Evolutionary conservation across 306 rosid genomes (phyloP).

Genomic region (Ziziphus jujuba): DNA sequence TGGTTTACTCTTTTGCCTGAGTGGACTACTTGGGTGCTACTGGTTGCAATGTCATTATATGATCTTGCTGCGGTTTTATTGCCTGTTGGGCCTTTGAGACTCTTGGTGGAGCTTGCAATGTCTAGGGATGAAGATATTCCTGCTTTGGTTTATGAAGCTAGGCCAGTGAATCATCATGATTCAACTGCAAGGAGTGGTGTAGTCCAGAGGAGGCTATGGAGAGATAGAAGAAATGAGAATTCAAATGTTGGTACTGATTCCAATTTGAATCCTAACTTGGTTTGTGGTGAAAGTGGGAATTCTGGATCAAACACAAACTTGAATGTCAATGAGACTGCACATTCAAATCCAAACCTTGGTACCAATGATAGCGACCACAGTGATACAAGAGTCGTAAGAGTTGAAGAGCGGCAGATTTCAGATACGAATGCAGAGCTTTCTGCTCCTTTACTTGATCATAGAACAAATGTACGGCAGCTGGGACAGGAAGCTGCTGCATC

Average conservation of each 20-base stretch:
- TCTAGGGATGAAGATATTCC: conserved; percentile 95
- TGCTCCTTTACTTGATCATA: conserved; percentile 53
- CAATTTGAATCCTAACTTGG: conserved; percentile 22
- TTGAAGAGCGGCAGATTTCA: conserved; percentile 60
- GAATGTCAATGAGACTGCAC: conserved; percentile 11
- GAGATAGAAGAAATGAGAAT: conserved; percentile 54
- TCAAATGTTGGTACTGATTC: conserved; percentile 22
- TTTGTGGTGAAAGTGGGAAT: conserved; percentile 27
- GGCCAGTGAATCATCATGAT: conserved; percentile 59
- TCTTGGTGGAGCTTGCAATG: conserved; percentile 88
- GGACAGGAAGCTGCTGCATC: conserved; percentile 32
- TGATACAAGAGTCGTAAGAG: conserved; percentile 28
- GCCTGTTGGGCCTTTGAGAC: conserved; percentile 82
- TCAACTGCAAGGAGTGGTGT: conserved; percentile 31
- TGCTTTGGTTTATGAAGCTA: conserved; percentile 91
- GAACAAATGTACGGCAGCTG: conserved; percentile 30
- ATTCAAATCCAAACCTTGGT: conserved; percentile 23
- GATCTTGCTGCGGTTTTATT: conserved; percentile 90
- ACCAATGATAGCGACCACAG: conserved; percentile 11
- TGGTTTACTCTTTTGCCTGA: conserved; percentile 95
- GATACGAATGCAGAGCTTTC: conserved; percentile 46
- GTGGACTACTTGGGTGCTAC: conserved; percentile 92
- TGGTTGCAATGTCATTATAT: conserved; percentile 87
- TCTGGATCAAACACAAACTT: conserved; percentile 20
- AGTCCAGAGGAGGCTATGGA: conserved; percentile 73